Evolutionary conservation across 306 rosid species (phyloP), one percentile per base, ranked within the genome.

Genomic region (Cajanus cajan): DNA sequence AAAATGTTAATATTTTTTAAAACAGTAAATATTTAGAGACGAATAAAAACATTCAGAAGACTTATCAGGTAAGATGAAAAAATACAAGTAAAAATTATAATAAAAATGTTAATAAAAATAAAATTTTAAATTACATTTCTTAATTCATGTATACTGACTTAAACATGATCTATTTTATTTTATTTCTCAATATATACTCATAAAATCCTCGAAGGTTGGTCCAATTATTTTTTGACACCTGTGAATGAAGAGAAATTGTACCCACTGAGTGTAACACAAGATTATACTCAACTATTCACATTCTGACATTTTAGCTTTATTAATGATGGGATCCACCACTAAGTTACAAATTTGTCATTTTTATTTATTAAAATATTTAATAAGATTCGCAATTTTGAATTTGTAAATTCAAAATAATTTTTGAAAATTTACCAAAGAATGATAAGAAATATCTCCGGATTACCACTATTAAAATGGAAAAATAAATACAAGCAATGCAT

Each of bases 241-340:
- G 68, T 34, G 25, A 33, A 31, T 4, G 45, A 2, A n/a, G 8
- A n/a, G 0, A 63, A 34, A n/a, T 37, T 18, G 44, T 36, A 18
- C 47, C 7, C 3, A 28, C 11, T 4, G 25, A 16, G 48, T 5
- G 16, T 5, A 48, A 39, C 50, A 39, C 33, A 65, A 19, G 50
- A 65, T 65, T 65, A 8, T 39, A 65, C 33, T 11, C 71, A 65
- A 65, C 71, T 39, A 40, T 39, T 65, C 71, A 65, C 45, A 65
- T 39, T 16, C 71, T 65, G 71, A 39, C 71, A 65, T 18, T 65
- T 65, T 39, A 65, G 18, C 71, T 37, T 39, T 4, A 65, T 65
- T 39, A 65, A 65, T 65, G 33, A 65, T 65, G 0, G 18, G 50
- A 48, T 8, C 70, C 51, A 65, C 33, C 33, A 9, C 48, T 65